These are phyloP conservation scores for Austropuccinia psidii DNA, from an alignment of 1,284 basidiomycete species.

Conservation along the genomic window DNA sequence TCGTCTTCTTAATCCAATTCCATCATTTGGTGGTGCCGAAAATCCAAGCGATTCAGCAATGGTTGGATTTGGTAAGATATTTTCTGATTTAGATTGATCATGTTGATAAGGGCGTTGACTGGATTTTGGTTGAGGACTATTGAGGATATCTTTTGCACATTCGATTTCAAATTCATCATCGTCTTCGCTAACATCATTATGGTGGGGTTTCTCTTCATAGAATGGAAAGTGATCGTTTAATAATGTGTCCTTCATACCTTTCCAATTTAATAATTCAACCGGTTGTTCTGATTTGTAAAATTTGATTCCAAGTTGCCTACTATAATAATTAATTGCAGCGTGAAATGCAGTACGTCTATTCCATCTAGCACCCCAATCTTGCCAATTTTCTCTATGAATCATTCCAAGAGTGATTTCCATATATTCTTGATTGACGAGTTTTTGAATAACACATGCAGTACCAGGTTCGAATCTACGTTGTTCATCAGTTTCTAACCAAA, in stretches of 20 bases:
- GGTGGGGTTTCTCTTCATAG: not conserved
- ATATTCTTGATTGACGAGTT: slow-evolving; percentile 35
- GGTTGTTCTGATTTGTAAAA: slow-evolving; percentile 54
- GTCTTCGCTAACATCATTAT: not conserved
- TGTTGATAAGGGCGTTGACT: not conserved
- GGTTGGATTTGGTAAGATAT: no score
- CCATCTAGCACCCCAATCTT: slow-evolving; percentile 37
- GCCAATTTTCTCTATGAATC: slow-evolving; percentile 40
- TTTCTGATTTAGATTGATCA: no score
- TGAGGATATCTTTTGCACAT: not conserved
- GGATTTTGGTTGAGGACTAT: not conserved
- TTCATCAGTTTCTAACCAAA: slow-evolving; percentile 65
- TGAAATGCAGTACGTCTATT: slow-evolving; percentile 56
- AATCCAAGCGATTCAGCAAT: slow-evolving; percentile 25
- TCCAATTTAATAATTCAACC: slow-evolving; percentile 51
- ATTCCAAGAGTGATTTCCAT: slow-evolving; percentile 39
- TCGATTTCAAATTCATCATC: slow-evolving; percentile 1
- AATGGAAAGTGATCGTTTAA: not conserved
- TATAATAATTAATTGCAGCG: slow-evolving; percentile 64
- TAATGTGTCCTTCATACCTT: not conserved
- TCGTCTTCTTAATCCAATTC: slow-evolving; percentile 28
- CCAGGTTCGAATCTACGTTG: slow-evolving; percentile 65
- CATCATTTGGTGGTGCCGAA: slow-evolving; percentile 13
- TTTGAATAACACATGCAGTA: slow-evolving; percentile 50
- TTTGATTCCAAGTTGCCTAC: slow-evolving; percentile 59